Conservation (phyloP, 352 stramenopile species). For the Phytopythium chamaehyphon region DNA sequence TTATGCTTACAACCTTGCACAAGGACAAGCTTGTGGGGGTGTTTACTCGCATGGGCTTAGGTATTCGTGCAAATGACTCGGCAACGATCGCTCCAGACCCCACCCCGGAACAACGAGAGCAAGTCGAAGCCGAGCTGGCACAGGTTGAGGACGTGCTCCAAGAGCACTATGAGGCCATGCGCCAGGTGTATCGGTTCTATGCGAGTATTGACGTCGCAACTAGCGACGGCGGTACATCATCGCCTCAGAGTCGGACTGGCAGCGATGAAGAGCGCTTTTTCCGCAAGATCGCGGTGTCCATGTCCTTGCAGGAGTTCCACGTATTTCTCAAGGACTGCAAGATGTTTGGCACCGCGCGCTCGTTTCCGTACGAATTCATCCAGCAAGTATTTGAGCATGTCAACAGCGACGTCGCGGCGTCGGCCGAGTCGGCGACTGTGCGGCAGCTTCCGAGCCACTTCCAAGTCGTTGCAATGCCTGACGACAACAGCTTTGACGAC, state of each 20-base stretch:
- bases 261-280: constrained; percentile 57
- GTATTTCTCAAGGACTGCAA: constrained; percentile 64
- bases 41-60: constrained; percentile 9
- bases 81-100: neutral
- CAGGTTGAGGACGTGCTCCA: constrained; percentile 33
- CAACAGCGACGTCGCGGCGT: constrained; percentile 30
- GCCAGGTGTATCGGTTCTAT: constrained; percentile 52
- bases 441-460: constrained; percentile 16
- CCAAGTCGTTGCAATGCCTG: constrained; percentile 8
- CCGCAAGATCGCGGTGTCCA: constrained; percentile 54
- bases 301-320: constrained; percentile 66
- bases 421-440: constrained; percentile 15
- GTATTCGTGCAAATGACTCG: neutral
- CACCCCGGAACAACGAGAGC: constrained; percentile 8
- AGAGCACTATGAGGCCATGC: constrained; percentile 41
- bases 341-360: constrained; percentile 40
- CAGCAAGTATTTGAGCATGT: constrained; percentile 52
- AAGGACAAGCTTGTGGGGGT: constrained; percentile 26
- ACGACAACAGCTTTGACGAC: neutral
- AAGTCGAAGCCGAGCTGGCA: constrained; percentile 24
- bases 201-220: constrained; percentile 33
- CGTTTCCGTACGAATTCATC: constrained; percentile 62
- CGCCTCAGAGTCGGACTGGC: neutral
- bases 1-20: constrained; percentile 55
- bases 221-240: neutral